Base-by-base conservation (phyloP, 495 filamentous ascomycete genomes). In the Trypethelium eluteriae region DNA sequence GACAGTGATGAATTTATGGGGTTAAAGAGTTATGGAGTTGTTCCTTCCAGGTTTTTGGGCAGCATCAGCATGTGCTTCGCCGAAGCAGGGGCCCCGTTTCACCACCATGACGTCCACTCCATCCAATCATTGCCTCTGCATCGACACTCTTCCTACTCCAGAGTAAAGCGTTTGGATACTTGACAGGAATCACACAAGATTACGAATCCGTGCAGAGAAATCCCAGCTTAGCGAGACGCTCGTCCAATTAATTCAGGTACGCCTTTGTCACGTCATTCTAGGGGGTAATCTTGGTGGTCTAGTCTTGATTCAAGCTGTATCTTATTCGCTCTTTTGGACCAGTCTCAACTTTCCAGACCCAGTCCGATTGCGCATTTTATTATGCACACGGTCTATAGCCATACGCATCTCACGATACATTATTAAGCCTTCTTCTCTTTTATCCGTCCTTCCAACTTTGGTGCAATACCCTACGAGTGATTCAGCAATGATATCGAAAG, bases 371-470 rank as follows among this genome's bases (percentile, higher is more conserved):
- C 25, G 25, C 25, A 25, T 25, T 25, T 25, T 25, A 25, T 25
- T 25, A 25, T 25, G 25, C 25, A 25, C 25, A 25, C 25, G 25
- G 25, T 25, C 25, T 25, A 25, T 25, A 25, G 25, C 41, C 41
- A 44, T 14, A 44, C 41, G 41, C 41, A 44, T 44, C 14, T 14
- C 6, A 44, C 0, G 34, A 59, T 5, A n/a, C 7, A 4, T 35
- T 10, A 11, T 59, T 36, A 9, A 35, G n/a, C 32, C 53, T 59
- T 18, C 32, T 59, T 59, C 5, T 72, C 68, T 62, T 72, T 44
- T 53, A 95, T 93, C 18, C 92, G 82, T 36, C 89, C 91, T 76
- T 95, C 92, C 1, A 94, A 65, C 63, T 79, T 82, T 32, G 92
- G 92, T 34, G 85, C 82, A 68, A 96, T 90, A 0, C 88, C 85